These are phyloP conservation scores for Dipteronia dyeriana DNA, from an alignment of 345 rosid species.

Conservation along the genomic window DNA sequence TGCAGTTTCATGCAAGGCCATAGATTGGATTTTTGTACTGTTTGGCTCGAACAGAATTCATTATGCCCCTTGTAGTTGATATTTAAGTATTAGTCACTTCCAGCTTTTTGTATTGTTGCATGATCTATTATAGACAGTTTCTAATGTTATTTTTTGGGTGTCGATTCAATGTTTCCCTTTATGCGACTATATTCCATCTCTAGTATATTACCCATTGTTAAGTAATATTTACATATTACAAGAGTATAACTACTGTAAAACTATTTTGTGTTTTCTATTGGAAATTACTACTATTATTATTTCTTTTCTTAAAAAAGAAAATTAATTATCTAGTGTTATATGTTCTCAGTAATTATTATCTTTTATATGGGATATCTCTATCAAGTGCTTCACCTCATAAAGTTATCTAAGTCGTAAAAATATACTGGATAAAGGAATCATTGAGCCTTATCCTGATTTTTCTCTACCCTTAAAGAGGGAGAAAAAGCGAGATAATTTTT, in stretches of 20 bases:
- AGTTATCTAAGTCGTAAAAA: background rate
- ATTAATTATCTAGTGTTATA: background rate
- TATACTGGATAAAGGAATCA: background rate
- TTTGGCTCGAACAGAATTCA: background rate
- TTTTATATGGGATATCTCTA: background rate
- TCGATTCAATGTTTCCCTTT: background rate
- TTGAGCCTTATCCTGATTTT: background rate
- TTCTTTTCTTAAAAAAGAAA: no score
- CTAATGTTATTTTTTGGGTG: background rate
- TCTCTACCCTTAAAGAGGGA: background rate
- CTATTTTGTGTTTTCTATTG: no score
- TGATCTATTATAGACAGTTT: background rate
- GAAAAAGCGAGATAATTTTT: background rate
- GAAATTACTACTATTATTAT: no score
- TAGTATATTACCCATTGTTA: no score
- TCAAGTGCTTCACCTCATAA: background rate
- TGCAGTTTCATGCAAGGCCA: conserved; percentile 4
- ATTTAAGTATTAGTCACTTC: background rate
- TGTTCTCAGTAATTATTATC: background rate
- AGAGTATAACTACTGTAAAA: no score
- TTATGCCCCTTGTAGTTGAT: background rate
- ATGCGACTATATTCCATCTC: no score
- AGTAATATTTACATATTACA: no score
- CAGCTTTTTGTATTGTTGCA: background rate
- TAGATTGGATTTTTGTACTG: background rate